These are phyloP conservation scores for Hordeum marinum DNA, from an alignment of 176 grass and related monocot species.

Conservation along the genomic window DNA sequence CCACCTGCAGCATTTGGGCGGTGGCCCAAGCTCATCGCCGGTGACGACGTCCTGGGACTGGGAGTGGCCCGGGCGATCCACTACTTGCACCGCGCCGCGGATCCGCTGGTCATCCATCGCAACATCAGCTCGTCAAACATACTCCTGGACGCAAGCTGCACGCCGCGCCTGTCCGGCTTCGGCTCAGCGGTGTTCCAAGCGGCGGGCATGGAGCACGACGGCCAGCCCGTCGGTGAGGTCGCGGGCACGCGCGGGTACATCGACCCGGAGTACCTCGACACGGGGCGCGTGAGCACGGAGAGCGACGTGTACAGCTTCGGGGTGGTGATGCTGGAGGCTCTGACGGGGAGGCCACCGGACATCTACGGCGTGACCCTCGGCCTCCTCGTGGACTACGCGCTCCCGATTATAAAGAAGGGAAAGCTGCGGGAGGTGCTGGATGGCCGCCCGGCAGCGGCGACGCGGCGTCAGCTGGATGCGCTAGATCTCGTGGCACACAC, in stretches of 20 bases:
- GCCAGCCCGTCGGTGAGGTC: not conserved
- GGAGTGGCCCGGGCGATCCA: not conserved
- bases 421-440: too few relatives aligned
- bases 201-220: not conserved
- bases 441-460: too few relatives aligned
- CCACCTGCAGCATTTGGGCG: not conserved
- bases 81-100: not conserved
- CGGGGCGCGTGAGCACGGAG: not conserved
- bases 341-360: not conserved
- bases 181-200: not conserved
- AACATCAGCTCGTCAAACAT: conserved; percentile 4
- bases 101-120: not conserved
- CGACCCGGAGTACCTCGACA: not conserved
- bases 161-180: not conserved
- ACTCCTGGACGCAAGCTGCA: not conserved
- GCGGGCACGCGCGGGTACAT: not conserved
- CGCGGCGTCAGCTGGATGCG: too few relatives aligned
- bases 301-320: conserved; percentile 80
- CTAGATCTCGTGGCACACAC: too few relatives aligned
- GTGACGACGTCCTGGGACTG: not conserved
- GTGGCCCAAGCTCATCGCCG: not conserved
- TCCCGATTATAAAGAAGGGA: too few relatives aligned
- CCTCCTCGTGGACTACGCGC: too few relatives aligned
- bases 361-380: too few relatives aligned
- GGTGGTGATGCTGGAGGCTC: conserved; percentile 43